Conservation (phyloP, 306 rosid species). For the Cucumis hystrix region DNA sequence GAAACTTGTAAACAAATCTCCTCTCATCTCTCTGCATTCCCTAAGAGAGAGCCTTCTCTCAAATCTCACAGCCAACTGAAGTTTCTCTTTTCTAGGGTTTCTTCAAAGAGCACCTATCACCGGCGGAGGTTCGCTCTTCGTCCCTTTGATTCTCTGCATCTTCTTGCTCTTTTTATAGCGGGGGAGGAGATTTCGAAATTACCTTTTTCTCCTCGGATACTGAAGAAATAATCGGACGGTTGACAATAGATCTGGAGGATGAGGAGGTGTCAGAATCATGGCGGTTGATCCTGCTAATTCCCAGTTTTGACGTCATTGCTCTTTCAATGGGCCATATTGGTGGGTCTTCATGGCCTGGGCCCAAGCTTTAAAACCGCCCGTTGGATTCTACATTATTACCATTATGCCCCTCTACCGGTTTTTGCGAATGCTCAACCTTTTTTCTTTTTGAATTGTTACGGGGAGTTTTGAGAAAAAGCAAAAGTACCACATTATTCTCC, state of each 20-base stretch:
- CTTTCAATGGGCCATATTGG: neutral
- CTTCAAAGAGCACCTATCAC: neutral
- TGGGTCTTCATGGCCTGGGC: neutral
- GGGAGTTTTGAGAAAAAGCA: too few species aligned
- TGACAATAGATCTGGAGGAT: neutral
- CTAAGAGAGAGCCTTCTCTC: conserved; percentile 4
- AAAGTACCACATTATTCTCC: too few species aligned
- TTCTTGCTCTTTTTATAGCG: neutral
- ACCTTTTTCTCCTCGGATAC: neutral
- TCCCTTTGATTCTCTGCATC: neutral
- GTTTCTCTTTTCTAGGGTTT: neutral
- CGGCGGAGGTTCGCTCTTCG: neutral
- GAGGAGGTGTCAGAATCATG: neutral
- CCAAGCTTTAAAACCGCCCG: neutral
- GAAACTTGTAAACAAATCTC: conserved; percentile 21
- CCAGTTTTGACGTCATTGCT: neutral
- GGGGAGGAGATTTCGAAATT: neutral
- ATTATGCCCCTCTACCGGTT: neutral
- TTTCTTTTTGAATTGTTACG: too few species aligned
- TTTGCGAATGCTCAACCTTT: neutral
- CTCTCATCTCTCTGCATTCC: conserved; percentile 82
- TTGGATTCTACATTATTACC: neutral
- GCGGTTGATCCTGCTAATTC: neutral
- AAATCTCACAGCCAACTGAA: neutral
- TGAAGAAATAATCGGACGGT: neutral